These are phyloP conservation scores for Globisporangium nodosum DNA, from an alignment of 352 stramenopile species.

Conservation along the genomic window DNA sequence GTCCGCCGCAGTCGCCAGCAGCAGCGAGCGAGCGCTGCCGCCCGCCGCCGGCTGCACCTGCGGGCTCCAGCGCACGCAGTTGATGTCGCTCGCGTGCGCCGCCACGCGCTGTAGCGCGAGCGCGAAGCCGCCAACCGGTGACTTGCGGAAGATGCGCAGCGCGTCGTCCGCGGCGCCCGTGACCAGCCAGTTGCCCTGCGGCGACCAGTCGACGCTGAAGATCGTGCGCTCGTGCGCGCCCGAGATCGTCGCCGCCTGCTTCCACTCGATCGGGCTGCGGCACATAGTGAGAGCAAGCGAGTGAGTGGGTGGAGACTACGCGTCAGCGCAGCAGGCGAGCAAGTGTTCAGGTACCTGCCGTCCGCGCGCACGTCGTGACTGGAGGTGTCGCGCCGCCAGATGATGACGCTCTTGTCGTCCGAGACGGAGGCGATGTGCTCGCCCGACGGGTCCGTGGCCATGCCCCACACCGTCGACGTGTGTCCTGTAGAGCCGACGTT, in stretches of 20 bases:
- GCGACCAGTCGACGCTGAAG: constrained; percentile 92
- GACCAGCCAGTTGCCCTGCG: constrained; percentile 79
- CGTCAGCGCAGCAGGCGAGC: background rate
- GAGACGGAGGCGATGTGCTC: constrained; percentile 84
- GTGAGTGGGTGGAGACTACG: background rate
- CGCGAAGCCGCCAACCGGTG: constrained; percentile 36
- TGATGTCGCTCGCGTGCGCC: constrained; percentile 69
- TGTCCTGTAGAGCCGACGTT: constrained; percentile 39
- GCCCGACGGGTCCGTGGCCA: constrained; percentile 78
- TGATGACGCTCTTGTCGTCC: constrained; percentile 90
- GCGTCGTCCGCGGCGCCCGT: constrained; percentile 89
- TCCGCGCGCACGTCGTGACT: constrained; percentile 41
- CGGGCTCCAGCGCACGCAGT: constrained; percentile 77
- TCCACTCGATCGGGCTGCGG: constrained; percentile 73
- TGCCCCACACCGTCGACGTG: constrained; percentile 92
- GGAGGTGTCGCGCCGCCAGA: constrained; percentile 88
- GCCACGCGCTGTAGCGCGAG: constrained; percentile 55
- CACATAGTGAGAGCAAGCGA: background rate
- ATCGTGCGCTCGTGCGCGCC: constrained; percentile 88
- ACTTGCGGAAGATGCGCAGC: constrained; percentile 85
- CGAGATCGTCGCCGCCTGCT: constrained; percentile 69
- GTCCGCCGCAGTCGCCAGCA: constrained; percentile 64
- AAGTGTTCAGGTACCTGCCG: constrained; percentile 23
- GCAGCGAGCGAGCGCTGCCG: constrained; percentile 23
- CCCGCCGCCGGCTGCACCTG: constrained; percentile 15